These are phyloP conservation scores for Grammothele lineata DNA, from an alignment of 768 basidiomycete genomes.

Conservation along the genomic window DNA sequence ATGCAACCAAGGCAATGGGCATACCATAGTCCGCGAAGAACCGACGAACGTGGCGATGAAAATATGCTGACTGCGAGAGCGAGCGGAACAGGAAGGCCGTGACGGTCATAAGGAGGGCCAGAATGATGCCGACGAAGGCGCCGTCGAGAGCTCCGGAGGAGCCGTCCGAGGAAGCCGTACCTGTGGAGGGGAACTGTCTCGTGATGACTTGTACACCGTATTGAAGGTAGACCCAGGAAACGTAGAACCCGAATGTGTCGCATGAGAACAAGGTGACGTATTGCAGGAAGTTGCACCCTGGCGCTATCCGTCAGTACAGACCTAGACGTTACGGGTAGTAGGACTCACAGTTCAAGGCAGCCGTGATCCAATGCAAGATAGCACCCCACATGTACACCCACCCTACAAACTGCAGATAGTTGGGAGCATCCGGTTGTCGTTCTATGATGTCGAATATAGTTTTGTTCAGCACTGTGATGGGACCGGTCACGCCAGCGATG, in stretches of 20 bases:
- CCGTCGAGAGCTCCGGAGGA: constrained; percentile 37
- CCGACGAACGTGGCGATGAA: constrained; percentile 69
- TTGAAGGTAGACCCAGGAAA: constrained; percentile 86
- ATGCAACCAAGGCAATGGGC: constrained; percentile 77
- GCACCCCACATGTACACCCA: constrained; percentile 94
- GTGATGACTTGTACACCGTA: constrained; percentile 85
- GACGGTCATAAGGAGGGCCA: constrained; percentile 75
- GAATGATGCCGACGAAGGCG: constrained; percentile 60
- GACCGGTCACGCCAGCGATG: constrained; percentile 89
- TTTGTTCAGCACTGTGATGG: constrained; percentile 91
- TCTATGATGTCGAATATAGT: constrained; percentile 77
- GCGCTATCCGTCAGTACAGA: constrained; percentile 6
- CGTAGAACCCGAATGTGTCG: constrained; percentile 91
- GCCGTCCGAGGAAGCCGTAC: constrained; percentile 10
- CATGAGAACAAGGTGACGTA: constrained; percentile 90
- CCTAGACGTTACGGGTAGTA: too few relatives aligned
- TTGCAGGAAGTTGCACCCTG: constrained; percentile 80
- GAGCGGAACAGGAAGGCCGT: constrained; percentile 70
- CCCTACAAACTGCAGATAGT: constrained; percentile 83
- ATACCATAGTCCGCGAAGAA: constrained; percentile 88
- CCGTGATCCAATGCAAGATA: constrained; percentile 80
- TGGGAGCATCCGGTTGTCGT: constrained; percentile 52
- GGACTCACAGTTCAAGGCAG: constrained; percentile 65
- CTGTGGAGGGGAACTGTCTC: constrained; percentile 50
- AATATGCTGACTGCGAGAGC: constrained; percentile 57